Conservation (phyloP, 2,329 filamentous ascomycete genomes). For the Elsinoe batatas region DNA sequence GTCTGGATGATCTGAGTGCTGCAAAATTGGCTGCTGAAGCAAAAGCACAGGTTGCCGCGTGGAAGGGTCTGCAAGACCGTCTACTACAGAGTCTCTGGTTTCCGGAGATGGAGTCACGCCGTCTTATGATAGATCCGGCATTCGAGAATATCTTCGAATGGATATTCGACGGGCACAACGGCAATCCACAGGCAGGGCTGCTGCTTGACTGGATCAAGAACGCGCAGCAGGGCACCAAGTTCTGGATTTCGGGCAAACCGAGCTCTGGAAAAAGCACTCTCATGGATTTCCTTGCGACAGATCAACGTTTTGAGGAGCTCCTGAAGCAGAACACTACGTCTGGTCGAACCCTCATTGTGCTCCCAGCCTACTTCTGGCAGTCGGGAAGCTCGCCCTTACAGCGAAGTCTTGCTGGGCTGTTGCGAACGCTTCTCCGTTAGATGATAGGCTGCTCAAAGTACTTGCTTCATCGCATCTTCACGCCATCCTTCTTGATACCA, state of each 20-base stretch:
- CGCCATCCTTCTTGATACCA: neutral
- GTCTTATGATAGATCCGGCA: neutral
- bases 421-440: neutral
- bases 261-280: conserved; percentile 7
- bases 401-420: neutral
- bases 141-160: neutral
- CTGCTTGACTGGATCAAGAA: neutral
- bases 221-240: neutral
- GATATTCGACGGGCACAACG: neutral
- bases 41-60: neutral
- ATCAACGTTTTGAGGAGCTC: neutral
- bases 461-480: neutral
- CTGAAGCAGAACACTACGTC: neutral
- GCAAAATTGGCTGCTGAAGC: neutral
- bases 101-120: neutral
- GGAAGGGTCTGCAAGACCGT: neutral
- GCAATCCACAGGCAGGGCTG: no score
- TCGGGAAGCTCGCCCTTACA: neutral
- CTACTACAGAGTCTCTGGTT: neutral
- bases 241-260: conserved; percentile 4
- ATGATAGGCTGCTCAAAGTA: neutral
- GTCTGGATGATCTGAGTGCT: neutral
- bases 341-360: neutral
- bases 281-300: neutral
- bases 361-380: neutral